Evolutionary conservation across 129 eudicot species (phyloP).

Genomic region (Deinandra increscens): DNA sequence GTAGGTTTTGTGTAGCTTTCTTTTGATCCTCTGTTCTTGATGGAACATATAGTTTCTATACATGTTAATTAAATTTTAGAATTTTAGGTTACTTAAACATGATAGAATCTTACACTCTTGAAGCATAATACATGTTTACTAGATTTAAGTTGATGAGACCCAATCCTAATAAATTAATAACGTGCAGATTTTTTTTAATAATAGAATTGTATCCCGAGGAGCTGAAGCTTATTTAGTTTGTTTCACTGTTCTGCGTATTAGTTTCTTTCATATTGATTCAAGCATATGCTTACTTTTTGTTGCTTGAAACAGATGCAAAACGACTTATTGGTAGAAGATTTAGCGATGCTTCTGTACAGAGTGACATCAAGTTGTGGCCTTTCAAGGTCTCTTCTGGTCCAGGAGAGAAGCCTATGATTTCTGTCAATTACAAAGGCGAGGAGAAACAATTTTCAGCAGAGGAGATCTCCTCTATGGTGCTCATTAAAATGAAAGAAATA

Average conservation of each 20-base stretch:
- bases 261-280: neutral
- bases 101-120: neutral
- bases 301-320: conserved; percentile 20
- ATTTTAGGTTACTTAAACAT: neutral
- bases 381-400: conserved; percentile 31
- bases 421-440: conserved; percentile 34
- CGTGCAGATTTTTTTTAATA: no score
- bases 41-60: no score
- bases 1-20: neutral
- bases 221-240: no score
- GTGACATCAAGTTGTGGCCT: conserved; percentile 29
- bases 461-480: conserved; percentile 34
- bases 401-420: conserved; percentile 32
- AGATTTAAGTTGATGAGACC: neutral
- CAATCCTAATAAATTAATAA: no score
- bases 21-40: neutral
- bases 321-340: conserved; percentile 35
- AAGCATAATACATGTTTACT: neutral
- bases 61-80: no score
- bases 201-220: no score
- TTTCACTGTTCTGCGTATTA: no score
- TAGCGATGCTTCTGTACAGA: conserved; percentile 27
- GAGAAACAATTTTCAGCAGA: conserved; percentile 34
- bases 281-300: neutral
- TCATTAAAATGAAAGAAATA: conserved; percentile 31